phyloP scores from a whole-genome alignment of 2,329 filamentous ascomycete genomes.

The Huntiella decipiens region DNA sequence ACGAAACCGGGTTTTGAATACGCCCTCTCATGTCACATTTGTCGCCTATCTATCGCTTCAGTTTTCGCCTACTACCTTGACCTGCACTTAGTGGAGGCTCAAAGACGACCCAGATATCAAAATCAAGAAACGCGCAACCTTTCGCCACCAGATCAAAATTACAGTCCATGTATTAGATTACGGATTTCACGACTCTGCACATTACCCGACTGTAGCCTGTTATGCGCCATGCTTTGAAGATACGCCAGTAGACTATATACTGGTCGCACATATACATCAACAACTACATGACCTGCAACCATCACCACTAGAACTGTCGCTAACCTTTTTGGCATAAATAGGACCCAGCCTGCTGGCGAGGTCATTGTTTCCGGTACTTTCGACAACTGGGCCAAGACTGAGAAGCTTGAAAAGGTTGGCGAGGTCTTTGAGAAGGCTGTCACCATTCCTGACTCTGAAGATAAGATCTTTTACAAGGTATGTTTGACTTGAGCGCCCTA shows the following conservation, averaged over 20 bases:
- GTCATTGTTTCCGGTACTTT: constrained; percentile 94
- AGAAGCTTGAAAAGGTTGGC: constrained; percentile 61
- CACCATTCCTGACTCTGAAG: constrained; percentile 39
- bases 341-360: constrained; percentile 66
- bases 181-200: too few species aligned
- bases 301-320: not conserved
- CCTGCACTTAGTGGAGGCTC: too few species aligned
- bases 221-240: too few species aligned
- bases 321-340: constrained; percentile 20
- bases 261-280: not conserved
- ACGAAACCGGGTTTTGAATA: not conserved
- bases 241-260: too few species aligned
- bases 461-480: constrained; percentile 93
- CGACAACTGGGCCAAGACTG: constrained; percentile 78
- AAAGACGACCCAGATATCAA: too few species aligned
- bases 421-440: constrained; percentile 66
- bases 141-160: too few species aligned
- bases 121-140: too few species aligned
- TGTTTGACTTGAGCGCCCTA: constrained; percentile 15
- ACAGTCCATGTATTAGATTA: too few species aligned
- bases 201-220: too few species aligned
- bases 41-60: too few species aligned
- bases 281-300: not conserved
- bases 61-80: too few species aligned
- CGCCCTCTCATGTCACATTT: too few species aligned